phyloP scores from a whole-genome alignment of 257 asterid species.

The Ajuga chamaepitys region DNA sequence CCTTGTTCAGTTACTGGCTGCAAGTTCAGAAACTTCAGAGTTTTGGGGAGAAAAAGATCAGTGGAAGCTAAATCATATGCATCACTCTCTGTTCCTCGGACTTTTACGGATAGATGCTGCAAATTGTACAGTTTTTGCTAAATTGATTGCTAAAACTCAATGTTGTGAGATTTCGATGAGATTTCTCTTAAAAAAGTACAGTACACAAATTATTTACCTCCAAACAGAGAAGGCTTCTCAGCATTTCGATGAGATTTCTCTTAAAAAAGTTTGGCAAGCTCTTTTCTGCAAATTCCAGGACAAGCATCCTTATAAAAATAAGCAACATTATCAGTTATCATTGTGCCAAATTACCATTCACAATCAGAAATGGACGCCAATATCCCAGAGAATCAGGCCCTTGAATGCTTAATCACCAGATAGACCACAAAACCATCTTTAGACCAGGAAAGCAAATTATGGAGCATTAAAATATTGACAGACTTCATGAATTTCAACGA shows the following conservation, averaged over 20 bases:
- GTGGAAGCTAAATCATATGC: slow-evolving; percentile 21
- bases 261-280: slow-evolving; percentile 30
- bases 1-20: slow-evolving; percentile 38
- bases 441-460: not conserved
- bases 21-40: slow-evolving; percentile 46
- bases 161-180: not conserved
- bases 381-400: not conserved
- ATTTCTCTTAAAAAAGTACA: no score
- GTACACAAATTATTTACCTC: slow-evolving; percentile 41
- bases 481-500: not conserved
- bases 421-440: not conserved
- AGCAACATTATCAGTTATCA: slow-evolving; percentile 3
- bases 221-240: slow-evolving; percentile 32
- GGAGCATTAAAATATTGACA: not conserved
- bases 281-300: slow-evolving; percentile 50
- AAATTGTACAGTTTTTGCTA: slow-evolving; percentile 10
- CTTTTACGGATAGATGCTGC: slow-evolving; percentile 64
- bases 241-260: slow-evolving; percentile 33
- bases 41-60: slow-evolving; percentile 43
- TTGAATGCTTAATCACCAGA: not conserved
- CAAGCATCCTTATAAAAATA: slow-evolving; percentile 50
- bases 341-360: not conserved
- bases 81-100: slow-evolving; percentile 41
- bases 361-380: not conserved
- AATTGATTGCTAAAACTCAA: slow-evolving; percentile 15